phyloP scores from a whole-genome alignment of 768 basidiomycete genomes.

The Macrolepiota dolichaula region DNA sequence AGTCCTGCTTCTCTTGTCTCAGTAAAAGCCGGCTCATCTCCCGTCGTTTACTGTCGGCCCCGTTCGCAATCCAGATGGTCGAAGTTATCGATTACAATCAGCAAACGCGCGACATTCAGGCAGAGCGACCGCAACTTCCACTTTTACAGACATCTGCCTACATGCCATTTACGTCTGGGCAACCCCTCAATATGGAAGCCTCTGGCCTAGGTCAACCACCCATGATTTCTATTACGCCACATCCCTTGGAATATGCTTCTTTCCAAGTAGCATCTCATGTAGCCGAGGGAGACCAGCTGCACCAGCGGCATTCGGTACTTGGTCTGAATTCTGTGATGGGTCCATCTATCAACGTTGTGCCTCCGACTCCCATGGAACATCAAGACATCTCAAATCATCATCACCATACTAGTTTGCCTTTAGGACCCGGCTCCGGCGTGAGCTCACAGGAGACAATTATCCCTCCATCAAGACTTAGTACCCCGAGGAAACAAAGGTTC shows the following conservation, averaged over 20 bases:
- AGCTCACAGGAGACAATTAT: neutral
- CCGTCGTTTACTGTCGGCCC: neutral
- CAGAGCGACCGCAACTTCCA: neutral
- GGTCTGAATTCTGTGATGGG: neutral
- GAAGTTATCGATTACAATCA: neutral
- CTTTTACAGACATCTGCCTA: slow-evolving; percentile 1
- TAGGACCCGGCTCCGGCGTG: neutral
- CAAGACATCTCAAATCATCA: neutral
- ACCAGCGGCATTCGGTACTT: neutral
- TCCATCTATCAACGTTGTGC: slow-evolving; percentile 10
- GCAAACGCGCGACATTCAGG: neutral
- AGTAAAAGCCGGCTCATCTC: neutral
- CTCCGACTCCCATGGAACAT: slow-evolving; percentile 7
- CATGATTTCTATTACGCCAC: neutral
- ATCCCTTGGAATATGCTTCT: neutral
- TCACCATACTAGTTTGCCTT: neutral
- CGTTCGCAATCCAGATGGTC: neutral
- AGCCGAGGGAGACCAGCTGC: slow-evolving; percentile 20
- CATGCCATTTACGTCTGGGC: neutral
- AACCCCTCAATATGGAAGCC: neutral
- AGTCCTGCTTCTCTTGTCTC: neutral
- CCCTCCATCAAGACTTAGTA: slow-evolving; percentile 6
- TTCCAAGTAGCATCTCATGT: slow-evolving; percentile 11
- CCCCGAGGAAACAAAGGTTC: slow-evolving; percentile 42
- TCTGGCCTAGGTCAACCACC: neutral